These are phyloP conservation scores for Ophiocordyceps australis DNA, from an alignment of 2,329 filamentous ascomycete species.

Conservation along the genomic window DNA sequence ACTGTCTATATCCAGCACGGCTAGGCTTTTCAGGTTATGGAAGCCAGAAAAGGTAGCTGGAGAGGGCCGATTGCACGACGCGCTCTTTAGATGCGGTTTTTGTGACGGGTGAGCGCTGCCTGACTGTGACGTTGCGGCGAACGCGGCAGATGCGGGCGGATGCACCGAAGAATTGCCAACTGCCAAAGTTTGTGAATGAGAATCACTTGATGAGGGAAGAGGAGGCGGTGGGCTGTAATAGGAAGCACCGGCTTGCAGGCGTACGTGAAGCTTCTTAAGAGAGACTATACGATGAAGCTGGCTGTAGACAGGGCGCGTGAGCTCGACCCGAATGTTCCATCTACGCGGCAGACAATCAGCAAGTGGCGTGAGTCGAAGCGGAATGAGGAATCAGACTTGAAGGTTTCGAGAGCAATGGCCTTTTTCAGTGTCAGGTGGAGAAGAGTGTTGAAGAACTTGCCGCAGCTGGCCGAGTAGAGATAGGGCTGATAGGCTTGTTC, in stretches of 20 bases:
- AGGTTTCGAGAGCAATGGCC: constrained; percentile 33
- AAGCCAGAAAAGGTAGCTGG: constrained; percentile 39
- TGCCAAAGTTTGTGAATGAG: too few relatives aligned
- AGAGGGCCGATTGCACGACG: too few relatives aligned
- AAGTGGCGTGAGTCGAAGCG: background rate
- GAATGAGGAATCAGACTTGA: constrained; percentile 23
- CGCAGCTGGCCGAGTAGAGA: constrained; percentile 34
- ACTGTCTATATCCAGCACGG: constrained; percentile 41
- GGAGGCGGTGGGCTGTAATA: constrained; percentile 31
- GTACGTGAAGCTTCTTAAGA: constrained; percentile 34
- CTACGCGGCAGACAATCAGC: constrained; percentile 11
- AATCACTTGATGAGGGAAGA: constrained; percentile 21
- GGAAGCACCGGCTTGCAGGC: constrained; percentile 38
- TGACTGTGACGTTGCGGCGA: too few relatives aligned
- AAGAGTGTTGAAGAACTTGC: constrained; percentile 46
- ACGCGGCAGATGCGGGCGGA: too few relatives aligned
- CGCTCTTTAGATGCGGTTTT: too few relatives aligned
- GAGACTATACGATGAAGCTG: constrained; percentile 33
- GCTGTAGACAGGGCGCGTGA: constrained; percentile 38
- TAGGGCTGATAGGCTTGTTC: constrained; percentile 35
- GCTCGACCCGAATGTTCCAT: constrained; percentile 47
- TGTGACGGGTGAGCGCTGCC: too few relatives aligned
- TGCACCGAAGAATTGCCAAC: too few relatives aligned
- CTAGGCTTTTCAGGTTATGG: constrained; percentile 30
- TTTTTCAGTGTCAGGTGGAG: constrained; percentile 37